Evolutionary conservation across 306 rosid species (phyloP).

Genomic region (Bauhinia variegata): DNA sequence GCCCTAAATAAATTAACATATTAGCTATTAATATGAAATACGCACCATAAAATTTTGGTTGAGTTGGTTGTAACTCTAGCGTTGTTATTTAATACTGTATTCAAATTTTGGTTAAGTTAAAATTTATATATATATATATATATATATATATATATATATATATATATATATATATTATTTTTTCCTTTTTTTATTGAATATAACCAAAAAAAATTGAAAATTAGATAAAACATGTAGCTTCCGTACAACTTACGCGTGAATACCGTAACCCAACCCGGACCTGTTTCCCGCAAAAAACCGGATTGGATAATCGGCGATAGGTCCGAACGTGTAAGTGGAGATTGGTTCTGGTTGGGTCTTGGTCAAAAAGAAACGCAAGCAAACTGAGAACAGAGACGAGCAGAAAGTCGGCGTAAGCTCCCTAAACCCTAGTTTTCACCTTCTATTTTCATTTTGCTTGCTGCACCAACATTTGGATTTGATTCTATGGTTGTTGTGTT

Average conservation of each 20-base stretch:
- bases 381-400: constrained; percentile 43
- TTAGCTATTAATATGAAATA: too few relatives aligned
- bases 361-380: constrained; percentile 61
- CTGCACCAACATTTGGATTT: not conserved
- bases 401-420: constrained; percentile 46
- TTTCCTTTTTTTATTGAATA: too few relatives aligned
- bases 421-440: constrained; percentile 46
- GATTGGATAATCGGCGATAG: constrained; percentile 64
- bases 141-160: too few relatives aligned
- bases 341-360: constrained; percentile 51
- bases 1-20: too few relatives aligned
- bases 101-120: too few relatives aligned
- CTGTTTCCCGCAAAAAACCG: constrained; percentile 50
- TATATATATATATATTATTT: too few relatives aligned
- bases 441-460: not conserved
- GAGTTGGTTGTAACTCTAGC: too few relatives aligned
- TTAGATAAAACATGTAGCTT: not conserved
- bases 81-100: too few relatives aligned
- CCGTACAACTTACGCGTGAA: constrained; percentile 41
- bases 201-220: not conserved
- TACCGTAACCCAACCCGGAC: constrained; percentile 77
- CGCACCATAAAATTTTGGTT: too few relatives aligned
- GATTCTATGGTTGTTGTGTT: not conserved
- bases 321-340: constrained; percentile 63
- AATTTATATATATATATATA: too few relatives aligned